These are phyloP conservation scores for Helichrysum umbraculigerum DNA, from an alignment of 129 eudicot genomes.

Conservation along the genomic window DNA sequence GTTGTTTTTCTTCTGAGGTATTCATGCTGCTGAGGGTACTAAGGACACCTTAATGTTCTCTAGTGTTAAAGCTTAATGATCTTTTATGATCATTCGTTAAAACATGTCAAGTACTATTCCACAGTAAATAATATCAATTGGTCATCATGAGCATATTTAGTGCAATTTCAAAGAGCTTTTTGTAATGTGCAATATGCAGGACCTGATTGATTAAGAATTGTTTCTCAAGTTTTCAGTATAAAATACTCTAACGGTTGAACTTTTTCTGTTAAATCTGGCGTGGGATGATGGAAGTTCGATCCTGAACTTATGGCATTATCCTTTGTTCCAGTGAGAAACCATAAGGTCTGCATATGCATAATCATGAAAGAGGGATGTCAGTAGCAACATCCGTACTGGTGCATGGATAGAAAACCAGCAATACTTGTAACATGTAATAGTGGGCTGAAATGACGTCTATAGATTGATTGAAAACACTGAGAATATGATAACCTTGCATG, in stretches of 20 bases:
- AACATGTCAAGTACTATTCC: background rate
- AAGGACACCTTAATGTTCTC: no score
- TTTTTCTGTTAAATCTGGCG: background rate
- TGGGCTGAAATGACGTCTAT: background rate
- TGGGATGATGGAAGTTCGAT: constrained; percentile 1
- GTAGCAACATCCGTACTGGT: background rate
- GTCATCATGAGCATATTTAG: background rate
- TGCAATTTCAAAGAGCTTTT: constrained; percentile 5
- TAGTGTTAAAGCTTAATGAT: background rate
- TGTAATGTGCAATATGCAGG: constrained; percentile 13
- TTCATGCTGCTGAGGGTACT: background rate
- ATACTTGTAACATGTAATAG: background rate
- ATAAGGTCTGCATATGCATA: background rate
- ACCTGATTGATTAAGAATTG: background rate
- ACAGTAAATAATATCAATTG: background rate
- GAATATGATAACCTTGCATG: constrained; percentile 11
- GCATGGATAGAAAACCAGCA: background rate
- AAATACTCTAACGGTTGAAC: background rate
- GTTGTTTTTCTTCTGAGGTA: background rate
- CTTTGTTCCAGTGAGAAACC: background rate
- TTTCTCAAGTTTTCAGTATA: background rate
- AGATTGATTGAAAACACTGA: constrained; percentile 1
- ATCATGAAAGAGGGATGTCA: constrained; percentile 13
- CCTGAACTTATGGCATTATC: constrained; percentile 11
- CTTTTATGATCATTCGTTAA: background rate